Evolutionary conservation across 176 grass and related monocot species (phyloP), one percentile per base, ranked within the genome.

Genomic region (Cymbopogon citratus): DNA sequence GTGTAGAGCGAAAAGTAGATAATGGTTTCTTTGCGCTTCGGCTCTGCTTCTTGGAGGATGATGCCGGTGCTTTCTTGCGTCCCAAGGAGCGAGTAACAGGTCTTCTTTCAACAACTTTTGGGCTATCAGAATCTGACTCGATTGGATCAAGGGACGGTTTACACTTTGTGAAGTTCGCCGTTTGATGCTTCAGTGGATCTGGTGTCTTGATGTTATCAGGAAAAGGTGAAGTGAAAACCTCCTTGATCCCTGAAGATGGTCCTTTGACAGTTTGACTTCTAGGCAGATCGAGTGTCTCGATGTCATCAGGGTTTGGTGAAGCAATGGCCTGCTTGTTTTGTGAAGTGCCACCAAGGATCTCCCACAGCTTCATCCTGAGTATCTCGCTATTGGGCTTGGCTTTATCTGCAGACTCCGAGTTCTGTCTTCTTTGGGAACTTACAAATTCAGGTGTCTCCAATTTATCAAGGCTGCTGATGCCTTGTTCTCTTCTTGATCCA

Each of bases 331-430:
- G 90, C 83, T 92, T 92, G 79, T 80, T 94, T 78, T 95, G 86
- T 79, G 90, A 88, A 84, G 82, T n/a, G 74, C 68, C 61, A 77
- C 86, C 90, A 88, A 99, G 96, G 81, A 99, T 99, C 80, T 93
- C 92, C 92, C 87, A 90, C 10, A 99, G 36, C 83, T 92, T 95
- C 87, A 88, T 89, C 77, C 82, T 91, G 75, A 95, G 90, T 16
- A 80, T 43, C 43, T 89, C 87, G 39, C 71, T 91, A 12, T 87
- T 89, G 28, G 71, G 67, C 52, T 84, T 89, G 69, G 16, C 80
- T 78, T 89, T 87, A 86, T 78, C 84, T 27, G 81, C 45, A 23
- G 54, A 80, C 63, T 74, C 73, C 74, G 63, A 70, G 81, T 70
- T 24, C 12, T 2, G 21, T 27, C 46, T 76, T 87, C 54, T 74